These are phyloP conservation scores for Persicaria maculosa DNA, from an alignment of 148 eudicot genomes.

Conservation along the genomic window DNA sequence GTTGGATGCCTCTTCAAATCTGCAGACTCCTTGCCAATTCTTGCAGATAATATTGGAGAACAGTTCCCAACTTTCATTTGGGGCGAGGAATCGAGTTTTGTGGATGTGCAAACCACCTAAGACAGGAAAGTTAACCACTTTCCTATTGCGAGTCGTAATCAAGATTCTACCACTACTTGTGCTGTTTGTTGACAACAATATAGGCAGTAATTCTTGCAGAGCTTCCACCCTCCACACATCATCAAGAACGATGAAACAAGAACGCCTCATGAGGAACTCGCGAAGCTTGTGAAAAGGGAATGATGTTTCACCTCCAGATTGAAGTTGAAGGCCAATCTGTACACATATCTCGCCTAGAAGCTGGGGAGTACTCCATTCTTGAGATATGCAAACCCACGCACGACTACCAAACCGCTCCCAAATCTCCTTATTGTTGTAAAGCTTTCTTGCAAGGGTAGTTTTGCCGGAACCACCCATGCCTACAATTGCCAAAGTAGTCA, in stretches of 20 bases:
- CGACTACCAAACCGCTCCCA: conserved; percentile 11
- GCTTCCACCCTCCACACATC: conserved; percentile 15
- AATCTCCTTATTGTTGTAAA: conserved; percentile 10
- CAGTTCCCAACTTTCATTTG: conserved; percentile 12
- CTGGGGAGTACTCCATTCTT: conserved; percentile 4
- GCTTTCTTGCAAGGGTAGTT: conserved; percentile 21
- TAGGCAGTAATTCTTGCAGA: not conserved
- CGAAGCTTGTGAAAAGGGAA: conserved; percentile 1
- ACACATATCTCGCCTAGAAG: not conserved
- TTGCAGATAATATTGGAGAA: not conserved
- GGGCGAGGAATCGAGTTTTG: not conserved
- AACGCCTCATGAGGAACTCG: not conserved
- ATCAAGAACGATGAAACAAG: conserved; percentile 17
- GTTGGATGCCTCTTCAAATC: not conserved
- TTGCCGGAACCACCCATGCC: conserved; percentile 23
- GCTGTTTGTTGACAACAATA: not conserved
- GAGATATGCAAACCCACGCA: conserved; percentile 25
- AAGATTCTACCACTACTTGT: not conserved
- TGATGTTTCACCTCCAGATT: not conserved
- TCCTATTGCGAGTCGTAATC: conserved; percentile 2
- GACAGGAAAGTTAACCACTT: not conserved
- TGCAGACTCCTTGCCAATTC: conserved; percentile 7
- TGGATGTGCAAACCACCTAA: not conserved
- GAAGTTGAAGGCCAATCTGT: conserved; percentile 4
- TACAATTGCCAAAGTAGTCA: conserved; percentile 10